Evolutionary conservation across 805 yeast genomes (phyloP).

Genomic region (Pichia cabralensis): DNA sequence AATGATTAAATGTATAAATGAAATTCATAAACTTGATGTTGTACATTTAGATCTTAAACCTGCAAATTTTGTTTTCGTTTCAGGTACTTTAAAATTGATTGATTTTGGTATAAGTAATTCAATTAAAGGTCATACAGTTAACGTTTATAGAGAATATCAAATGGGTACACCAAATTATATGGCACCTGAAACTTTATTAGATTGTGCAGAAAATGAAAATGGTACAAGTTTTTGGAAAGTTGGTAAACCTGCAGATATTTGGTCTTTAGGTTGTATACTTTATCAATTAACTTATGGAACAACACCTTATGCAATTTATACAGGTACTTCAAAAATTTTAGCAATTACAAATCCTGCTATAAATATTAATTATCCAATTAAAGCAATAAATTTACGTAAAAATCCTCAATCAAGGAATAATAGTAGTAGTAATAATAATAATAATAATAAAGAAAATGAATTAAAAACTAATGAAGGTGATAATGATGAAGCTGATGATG

Average conservation of each 20-base stretch:
- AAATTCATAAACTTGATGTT: slow-evolving; percentile 80
- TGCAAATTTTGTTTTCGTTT: slow-evolving; percentile 67
- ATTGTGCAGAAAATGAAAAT: slow-evolving; percentile 27
- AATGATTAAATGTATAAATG: slow-evolving; percentile 69
- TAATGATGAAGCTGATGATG: too few relatives aligned
- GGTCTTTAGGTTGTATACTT: slow-evolving; percentile 96
- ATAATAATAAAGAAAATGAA: background rate
- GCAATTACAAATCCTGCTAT: slow-evolving; percentile 85
- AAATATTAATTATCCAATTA: slow-evolving; percentile 53
- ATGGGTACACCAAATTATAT: slow-evolving; percentile 95
- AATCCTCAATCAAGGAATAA: background rate
- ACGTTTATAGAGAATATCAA: slow-evolving; percentile 81
- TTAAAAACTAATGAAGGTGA: slow-evolving; percentile 3
- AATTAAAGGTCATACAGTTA: slow-evolving; percentile 85
- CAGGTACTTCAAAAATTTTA: slow-evolving; percentile 65
- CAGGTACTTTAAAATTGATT: slow-evolving; percentile 76
- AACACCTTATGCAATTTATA: slow-evolving; percentile 78
- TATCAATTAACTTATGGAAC: slow-evolving; percentile 92
- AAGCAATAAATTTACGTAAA: slow-evolving; percentile 10
- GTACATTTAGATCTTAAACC: slow-evolving; percentile 48
- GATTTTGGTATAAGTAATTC: slow-evolving; percentile 97
- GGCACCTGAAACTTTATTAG: slow-evolving; percentile 93
- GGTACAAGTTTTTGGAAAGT: slow-evolving; percentile 50
- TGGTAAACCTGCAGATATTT: slow-evolving; percentile 90
- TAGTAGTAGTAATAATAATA: background rate